These are phyloP conservation scores for Selenicereus undatus DNA, from an alignment of 148 eudicot genomes.

Conservation along the genomic window DNA sequence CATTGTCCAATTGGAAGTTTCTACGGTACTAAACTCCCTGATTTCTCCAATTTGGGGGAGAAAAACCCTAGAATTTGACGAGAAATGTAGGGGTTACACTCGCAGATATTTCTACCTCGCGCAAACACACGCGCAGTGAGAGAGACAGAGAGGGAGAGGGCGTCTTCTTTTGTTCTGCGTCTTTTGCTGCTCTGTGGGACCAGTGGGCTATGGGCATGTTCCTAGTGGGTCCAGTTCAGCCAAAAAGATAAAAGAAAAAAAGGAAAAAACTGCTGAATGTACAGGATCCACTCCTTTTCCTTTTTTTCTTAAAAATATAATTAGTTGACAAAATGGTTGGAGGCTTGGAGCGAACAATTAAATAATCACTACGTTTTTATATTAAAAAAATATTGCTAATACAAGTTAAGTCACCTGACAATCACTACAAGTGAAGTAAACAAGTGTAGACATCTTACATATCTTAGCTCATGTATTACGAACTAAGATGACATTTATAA, in stretches of 20 bases:
- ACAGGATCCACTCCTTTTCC: not conserved
- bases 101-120: not conserved
- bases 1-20: slow-evolving; percentile 19
- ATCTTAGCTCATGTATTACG: no score
- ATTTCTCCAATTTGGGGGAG: not conserved
- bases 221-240: not conserved
- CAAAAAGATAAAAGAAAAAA: not conserved
- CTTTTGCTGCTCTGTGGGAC: not conserved
- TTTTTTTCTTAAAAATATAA: no score
- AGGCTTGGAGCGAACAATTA: no score
- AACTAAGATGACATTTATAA: no score
- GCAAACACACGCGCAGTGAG: not conserved
- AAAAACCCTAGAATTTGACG: slow-evolving; percentile 26
- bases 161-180: not conserved
- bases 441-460: no score
- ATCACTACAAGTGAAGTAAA: no score
- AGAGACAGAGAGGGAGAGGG: not conserved
- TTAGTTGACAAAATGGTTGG: no score
- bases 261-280: not conserved
- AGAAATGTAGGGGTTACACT: slow-evolving; percentile 14
- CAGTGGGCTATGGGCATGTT: not conserved
- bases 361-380: no score
- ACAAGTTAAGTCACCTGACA: no score
- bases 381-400: no score
- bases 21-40: not conserved